Base-by-base conservation (phyloP, 768 basidiomycete genomes). In the Rhodosporidiobolus sp. region DNA sequence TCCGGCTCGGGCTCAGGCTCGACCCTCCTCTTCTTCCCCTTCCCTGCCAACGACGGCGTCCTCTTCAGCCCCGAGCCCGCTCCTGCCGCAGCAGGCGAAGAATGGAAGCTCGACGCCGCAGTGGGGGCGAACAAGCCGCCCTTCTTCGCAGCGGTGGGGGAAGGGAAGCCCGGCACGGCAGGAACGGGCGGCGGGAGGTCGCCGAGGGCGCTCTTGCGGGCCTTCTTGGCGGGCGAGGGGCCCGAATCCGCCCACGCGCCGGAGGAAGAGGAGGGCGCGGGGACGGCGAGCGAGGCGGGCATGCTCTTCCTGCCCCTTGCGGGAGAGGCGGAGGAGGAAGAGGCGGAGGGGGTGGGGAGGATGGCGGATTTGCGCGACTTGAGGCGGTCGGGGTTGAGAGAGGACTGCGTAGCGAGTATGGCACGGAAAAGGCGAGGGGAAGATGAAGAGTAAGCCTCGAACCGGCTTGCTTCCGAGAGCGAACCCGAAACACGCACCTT, bases 401-500 rank as follows among this genome's bases (percentile, higher is more conserved):
- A 72, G n/a, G 74, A 75, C 74, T 75, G 45, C 34, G n/a, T 16
- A 50, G n/a, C n/a, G n/a, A n/a, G n/a, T n/a, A n/a, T n/a, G 20
- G 1, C 32, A 16, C 5, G 6, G 10, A 24, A 32, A 17, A 22
- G 24, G 22, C 22, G 30, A 8, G 8, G 26, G n/a, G 1, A 11
- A 34, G 8, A 6, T 1, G 32, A n/a, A 48, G 54, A 32, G 54
- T 17, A 14, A 3, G 45, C 22, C 43, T 9, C 22, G 20, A 4
- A 26, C 9, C 53, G 26, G 59, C 50, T 50, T 50, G 14, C 50
- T 8, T 26, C 49, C 30, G 22, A 16, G 11, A 22, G 30, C 20
- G 24, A 53, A 10, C 16, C 2, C 1, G n/a, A 28, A 1, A 34
- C 28, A 48, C 67, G 20, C 45, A 74, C 73, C 66, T 75, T 75